Evolutionary conservation across 768 basidiomycete species (phyloP), one percentile per base, ranked within the genome.

Genomic region (Leccinum broughii): DNA sequence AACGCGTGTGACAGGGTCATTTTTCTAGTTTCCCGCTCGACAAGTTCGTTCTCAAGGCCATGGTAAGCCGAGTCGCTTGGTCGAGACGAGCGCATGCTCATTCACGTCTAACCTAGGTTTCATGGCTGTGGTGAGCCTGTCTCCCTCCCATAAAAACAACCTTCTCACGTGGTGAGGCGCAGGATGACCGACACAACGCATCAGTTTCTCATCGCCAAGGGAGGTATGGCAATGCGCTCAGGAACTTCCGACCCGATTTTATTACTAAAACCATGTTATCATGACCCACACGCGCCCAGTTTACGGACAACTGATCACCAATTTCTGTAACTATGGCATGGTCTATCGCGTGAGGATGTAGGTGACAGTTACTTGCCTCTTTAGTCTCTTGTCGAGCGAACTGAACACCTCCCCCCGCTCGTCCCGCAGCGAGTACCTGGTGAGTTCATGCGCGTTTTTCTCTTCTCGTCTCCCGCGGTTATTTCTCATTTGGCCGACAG

Each of bases 141-240:
- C 48, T 15, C 41, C 11, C 2, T 53, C 34, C 51, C 50, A 35
- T 20, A 24, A 49, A 46, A 49, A 1, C 34, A 10, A 41, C 8
- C 20, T 28, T 28, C 50, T 68, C 46, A 66, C n/a, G 3, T 6
- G 32, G 50, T 20, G 15, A 15, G 46, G 22, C 13, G 6, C n/a
- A 67, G 66, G 66, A 46, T 68, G 10, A 30, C 44, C 39, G 66
- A 68, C 30, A 49, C 63, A 20, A 8, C 41, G 9, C 66, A 67
- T 26, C 63, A 67, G 15, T 14, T 68, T 62, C 57, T 67, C 28
- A 57, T 67, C 11, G 20, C 62, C 39, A 62, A 52, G 39, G 66
- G 63, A 62, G 66, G 66, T 68, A 62, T 35, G 66, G n/a, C 1
- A 35, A 22, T 13, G 10, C 13, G 10, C 34, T 26, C 20, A 34